Evolutionary conservation across 1,284 basidiomycete species (phyloP).

Genomic region (Boletellus deceptivus): DNA sequence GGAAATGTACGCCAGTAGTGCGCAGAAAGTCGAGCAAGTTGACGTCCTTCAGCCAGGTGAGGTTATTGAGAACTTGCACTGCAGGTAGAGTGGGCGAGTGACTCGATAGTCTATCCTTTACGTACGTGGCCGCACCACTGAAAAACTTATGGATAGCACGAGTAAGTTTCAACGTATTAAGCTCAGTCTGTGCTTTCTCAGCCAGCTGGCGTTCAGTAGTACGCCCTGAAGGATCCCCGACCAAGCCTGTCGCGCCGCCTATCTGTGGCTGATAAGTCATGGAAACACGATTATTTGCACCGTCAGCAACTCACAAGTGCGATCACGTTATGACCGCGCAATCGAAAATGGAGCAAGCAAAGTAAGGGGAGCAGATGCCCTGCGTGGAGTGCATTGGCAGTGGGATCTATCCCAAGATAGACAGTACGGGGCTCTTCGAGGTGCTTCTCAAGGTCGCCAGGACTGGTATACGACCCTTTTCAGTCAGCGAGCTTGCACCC

Average conservation of each 20-base stretch:
- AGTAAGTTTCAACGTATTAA: conserved; percentile 71
- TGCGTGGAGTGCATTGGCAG: conserved; percentile 85
- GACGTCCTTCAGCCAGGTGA: conserved; percentile 77
- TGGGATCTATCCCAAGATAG: conserved; percentile 93
- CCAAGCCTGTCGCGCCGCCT: conserved; percentile 94
- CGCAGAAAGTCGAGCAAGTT: conserved; percentile 84
- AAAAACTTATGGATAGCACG: conserved; percentile 75
- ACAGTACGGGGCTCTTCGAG: conserved; percentile 50
- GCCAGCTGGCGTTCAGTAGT: conserved; percentile 79
- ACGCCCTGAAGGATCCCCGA: conserved; percentile 95
- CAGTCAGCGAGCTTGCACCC: background rate
- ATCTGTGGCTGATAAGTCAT: conserved; percentile 54
- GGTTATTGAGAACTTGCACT: conserved; percentile 75
- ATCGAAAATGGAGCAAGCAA: conserved; percentile 82
- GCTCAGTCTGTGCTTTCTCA: conserved; percentile 53
- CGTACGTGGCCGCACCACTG: conserved; percentile 60
- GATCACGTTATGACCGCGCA: conserved; percentile 79
- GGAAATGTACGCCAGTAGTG: conserved; percentile 75
- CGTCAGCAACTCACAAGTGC: conserved; percentile 62
- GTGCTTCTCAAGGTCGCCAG: conserved; percentile 27
- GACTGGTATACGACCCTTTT: conserved; percentile 16
- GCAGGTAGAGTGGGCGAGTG: conserved; percentile 21
- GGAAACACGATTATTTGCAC: background rate
- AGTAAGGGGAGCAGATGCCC: conserved; percentile 92
- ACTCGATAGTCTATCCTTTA: conserved; percentile 36